phyloP scores from a whole-genome alignment of 106 monocot genomes.

The Acanthochlamys bracteata region DNA sequence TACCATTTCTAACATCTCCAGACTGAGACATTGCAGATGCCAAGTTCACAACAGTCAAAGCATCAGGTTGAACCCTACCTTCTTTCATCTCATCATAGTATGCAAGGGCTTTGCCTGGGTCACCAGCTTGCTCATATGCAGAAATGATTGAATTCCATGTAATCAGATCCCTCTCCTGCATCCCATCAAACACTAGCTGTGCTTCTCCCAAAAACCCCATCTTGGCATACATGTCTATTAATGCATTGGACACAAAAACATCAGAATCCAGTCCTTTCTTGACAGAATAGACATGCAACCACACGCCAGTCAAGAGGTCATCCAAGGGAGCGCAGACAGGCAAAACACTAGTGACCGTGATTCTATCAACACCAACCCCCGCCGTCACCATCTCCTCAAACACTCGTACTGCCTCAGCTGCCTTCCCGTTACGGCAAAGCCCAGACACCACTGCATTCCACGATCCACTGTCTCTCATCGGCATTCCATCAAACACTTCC shows the following conservation, averaged over 20 bases:
- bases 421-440: constrained; percentile 42
- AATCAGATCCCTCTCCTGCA: constrained; percentile 31
- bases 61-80: constrained; percentile 22
- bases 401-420: constrained; percentile 17
- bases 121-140: constrained; percentile 32
- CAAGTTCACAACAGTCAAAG: constrained; percentile 30
- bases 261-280: constrained; percentile 47
- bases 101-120: constrained; percentile 8
- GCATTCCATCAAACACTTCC: constrained; percentile 34
- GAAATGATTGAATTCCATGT: constrained; percentile 47
- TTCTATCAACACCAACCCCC: constrained; percentile 28
- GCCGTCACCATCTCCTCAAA: constrained; percentile 39
- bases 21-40: constrained; percentile 27
- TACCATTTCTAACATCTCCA: constrained; percentile 16
- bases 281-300: constrained; percentile 33
- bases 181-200: constrained; percentile 30
- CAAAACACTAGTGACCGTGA: constrained; percentile 52
- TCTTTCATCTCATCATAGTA: constrained; percentile 22
- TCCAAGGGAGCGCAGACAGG: constrained; percentile 42
- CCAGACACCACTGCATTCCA: constrained; percentile 76
- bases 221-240: constrained; percentile 69
- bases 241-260: constrained; percentile 55
- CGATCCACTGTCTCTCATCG: constrained; percentile 34
- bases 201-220: constrained; percentile 24
- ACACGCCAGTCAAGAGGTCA: constrained; percentile 22